phyloP scores from a whole-genome alignment of 139 green algal species.

The Limnomonas spitsbergensis region DNA sequence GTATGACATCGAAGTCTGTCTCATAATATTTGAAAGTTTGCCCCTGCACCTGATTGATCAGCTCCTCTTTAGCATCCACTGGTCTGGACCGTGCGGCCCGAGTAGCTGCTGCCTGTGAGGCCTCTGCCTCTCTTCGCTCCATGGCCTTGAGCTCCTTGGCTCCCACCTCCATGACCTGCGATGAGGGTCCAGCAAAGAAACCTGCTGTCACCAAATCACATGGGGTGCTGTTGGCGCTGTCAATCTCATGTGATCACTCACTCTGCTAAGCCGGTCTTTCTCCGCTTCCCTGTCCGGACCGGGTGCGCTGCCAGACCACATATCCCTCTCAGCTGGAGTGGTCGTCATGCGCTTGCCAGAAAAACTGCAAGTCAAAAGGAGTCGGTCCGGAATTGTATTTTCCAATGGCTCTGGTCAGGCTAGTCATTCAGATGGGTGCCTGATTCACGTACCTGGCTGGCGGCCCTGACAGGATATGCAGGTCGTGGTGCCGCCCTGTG shows the following conservation, averaged over 20 bases:
- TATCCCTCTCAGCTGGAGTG: slow-evolving; percentile 14
- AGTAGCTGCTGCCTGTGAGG: too few relatives aligned
- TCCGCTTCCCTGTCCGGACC: slow-evolving; percentile 18
- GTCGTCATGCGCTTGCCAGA: slow-evolving; percentile 26
- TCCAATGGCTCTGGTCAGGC: neutral
- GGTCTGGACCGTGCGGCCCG: slow-evolving; percentile 8
- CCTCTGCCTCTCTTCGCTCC: slow-evolving; percentile 5
- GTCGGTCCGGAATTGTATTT: neutral
- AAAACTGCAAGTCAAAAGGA: slow-evolving; percentile 19
- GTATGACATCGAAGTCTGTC: too few relatives aligned
- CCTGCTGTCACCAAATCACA: neutral
- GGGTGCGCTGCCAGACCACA: slow-evolving; percentile 15
- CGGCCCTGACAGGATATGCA: neutral
- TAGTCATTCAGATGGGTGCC: neutral
- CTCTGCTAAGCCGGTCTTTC: slow-evolving; percentile 29
- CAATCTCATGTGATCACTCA: neutral
- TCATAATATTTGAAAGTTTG: too few relatives aligned
- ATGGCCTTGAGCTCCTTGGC: slow-evolving; percentile 7
- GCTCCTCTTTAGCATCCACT: slow-evolving; percentile 17
- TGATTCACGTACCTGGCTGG: neutral
- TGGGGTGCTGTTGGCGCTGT: neutral
- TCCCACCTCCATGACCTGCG: slow-evolving; percentile 26
- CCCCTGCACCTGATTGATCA: slow-evolving; percentile 35
- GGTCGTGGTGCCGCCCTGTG: neutral
- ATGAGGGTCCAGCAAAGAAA: neutral